These are phyloP conservation scores for Fraxinus floribunda DNA, from an alignment of 305 asterid species.

Conservation along the genomic window DNA sequence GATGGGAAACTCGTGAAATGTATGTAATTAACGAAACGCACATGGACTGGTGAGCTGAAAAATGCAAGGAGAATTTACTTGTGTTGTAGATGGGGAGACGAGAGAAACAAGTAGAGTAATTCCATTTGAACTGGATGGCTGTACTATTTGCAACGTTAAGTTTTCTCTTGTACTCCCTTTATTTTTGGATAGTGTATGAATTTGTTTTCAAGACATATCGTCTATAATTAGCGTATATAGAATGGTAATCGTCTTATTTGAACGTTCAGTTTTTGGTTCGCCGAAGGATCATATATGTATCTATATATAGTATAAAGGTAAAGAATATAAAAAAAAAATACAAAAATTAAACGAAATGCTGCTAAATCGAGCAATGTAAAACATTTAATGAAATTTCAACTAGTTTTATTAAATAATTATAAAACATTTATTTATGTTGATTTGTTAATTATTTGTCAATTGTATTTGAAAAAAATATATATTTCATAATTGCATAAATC, in stretches of 20 bases:
- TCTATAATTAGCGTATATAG: slow-evolving; percentile 30
- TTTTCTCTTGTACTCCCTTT: slow-evolving; percentile 6
- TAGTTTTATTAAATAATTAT: too few relatives aligned
- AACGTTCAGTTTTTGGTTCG: slow-evolving; percentile 21
- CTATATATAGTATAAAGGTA: too few relatives aligned
- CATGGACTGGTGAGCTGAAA: slow-evolving; percentile 11
- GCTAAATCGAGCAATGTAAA: too few relatives aligned
- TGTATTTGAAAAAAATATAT: neutral
- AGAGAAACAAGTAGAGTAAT: neutral
- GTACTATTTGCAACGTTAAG: neutral
- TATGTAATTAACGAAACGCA: neutral
- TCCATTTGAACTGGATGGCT: slow-evolving; percentile 10
- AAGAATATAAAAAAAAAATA: too few relatives aligned
- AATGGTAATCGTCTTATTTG: slow-evolving; percentile 24
- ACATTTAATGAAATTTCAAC: neutral
- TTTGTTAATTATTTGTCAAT: neutral
- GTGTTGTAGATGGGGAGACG: slow-evolving; percentile 10
- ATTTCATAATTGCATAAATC: too few relatives aligned
- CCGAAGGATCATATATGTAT: too few relatives aligned
- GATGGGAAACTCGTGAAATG: slow-evolving; percentile 21
- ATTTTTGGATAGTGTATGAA: slow-evolving; percentile 10
- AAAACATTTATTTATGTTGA: neutral
- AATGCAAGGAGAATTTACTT: neutral
- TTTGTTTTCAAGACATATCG: slow-evolving; percentile 6
- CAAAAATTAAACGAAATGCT: too few relatives aligned